Percentiles rank a stretch among this genome's conserved stretches.
Evolutionary conservation across 192 early-diverging fungal species (phyloP).

Genomic region (Endogone sp.): DNA sequence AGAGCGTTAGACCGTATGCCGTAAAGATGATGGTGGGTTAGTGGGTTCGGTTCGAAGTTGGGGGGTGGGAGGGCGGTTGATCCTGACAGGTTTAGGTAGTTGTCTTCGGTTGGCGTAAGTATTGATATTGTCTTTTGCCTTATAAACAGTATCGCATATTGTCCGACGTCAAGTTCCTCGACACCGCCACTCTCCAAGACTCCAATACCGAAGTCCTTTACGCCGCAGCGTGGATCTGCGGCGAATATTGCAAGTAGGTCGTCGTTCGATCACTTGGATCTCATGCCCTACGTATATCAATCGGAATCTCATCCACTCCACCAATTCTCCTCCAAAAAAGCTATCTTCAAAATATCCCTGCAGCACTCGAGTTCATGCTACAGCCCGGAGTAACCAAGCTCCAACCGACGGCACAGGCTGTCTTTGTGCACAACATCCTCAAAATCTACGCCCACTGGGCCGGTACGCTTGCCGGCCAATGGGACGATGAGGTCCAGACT

Average conservation of each 20-base stretch:
- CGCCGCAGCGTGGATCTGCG: slow-evolving; percentile 88
- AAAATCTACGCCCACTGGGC: slow-evolving; percentile 68
- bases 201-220: slow-evolving; percentile 72
- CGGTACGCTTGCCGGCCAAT: slow-evolving; percentile 41
- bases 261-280: slow-evolving; percentile 11
- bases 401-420: slow-evolving; percentile 55
- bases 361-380: slow-evolving; percentile 38
- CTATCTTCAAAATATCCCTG: slow-evolving; percentile 26
- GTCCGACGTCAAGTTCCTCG: slow-evolving; percentile 55
- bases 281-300: neutral
- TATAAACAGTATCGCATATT: slow-evolving; percentile 60
- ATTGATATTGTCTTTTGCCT: neutral
- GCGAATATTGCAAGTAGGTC: slow-evolving; percentile 76
- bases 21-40: slow-evolving; percentile 66
- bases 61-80: neutral
- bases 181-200: slow-evolving; percentile 49
- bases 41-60: neutral
- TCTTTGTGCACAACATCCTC: slow-evolving; percentile 67
- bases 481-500: slow-evolving; percentile 43
- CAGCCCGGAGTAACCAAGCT: slow-evolving; percentile 42
- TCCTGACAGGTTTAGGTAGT: neutral
- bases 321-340: no score
- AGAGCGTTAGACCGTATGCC: slow-evolving; percentile 73
- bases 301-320: slow-evolving; percentile 15
- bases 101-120: neutral